Conservation (phyloP, 768 basidiomycete species). For the Lyophyllum decastes region DNA sequence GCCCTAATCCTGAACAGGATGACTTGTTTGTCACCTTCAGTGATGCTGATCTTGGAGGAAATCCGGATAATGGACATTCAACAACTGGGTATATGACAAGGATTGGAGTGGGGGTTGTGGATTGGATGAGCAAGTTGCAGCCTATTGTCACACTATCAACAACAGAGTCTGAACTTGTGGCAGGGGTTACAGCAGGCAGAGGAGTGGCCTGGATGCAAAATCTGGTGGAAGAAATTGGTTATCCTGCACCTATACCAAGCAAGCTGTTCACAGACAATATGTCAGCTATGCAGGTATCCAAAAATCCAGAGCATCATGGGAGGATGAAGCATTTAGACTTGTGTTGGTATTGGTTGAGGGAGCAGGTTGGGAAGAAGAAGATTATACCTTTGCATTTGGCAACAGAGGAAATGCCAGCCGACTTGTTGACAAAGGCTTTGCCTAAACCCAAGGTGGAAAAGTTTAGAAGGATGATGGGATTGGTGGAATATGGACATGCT, state of each 20-base stretch:
- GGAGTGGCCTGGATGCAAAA: constrained; percentile 26
- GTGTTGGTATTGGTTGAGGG: neutral
- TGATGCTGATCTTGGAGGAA: constrained; percentile 26
- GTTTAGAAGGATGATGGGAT: neutral
- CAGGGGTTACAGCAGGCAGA: constrained; percentile 18
- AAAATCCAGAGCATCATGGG: constrained; percentile 29
- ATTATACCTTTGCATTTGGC: neutral
- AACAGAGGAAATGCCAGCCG: neutral
- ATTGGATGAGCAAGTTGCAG: neutral
- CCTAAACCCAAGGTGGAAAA: neutral
- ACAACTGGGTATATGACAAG: neutral
- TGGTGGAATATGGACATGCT: too few species aligned
- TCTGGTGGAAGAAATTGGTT: constrained; percentile 25
- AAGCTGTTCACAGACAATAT: constrained; percentile 5
- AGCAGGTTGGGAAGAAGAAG: neutral
- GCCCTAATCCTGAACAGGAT: neutral
- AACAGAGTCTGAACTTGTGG: constrained; percentile 37
- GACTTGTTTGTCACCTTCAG: constrained; percentile 7
- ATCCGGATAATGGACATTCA: neutral
- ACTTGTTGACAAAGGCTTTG: neutral
- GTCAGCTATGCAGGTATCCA: constrained; percentile 26
- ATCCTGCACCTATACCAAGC: neutral
- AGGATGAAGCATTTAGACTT: constrained; percentile 5
- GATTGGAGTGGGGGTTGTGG: neutral
- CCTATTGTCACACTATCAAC: constrained; percentile 30